phyloP scores from a whole-genome alignment of 805 yeast genomes.

The Saturnispora serradocipensis region DNA sequence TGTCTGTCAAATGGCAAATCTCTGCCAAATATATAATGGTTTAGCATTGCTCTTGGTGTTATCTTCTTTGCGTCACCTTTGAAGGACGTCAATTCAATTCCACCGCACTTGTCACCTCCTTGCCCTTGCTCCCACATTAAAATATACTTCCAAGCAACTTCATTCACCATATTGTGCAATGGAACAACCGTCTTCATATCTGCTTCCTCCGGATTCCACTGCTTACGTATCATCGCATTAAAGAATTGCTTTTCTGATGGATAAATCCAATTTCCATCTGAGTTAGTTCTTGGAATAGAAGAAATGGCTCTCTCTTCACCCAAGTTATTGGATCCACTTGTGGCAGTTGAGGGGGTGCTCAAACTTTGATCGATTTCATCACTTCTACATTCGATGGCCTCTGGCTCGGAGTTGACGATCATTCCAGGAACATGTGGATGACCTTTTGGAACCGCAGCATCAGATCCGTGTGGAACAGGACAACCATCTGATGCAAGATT shows the following conservation, averaged over 20 bases:
- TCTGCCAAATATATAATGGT: slow-evolving; percentile 50
- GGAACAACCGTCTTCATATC: slow-evolving; percentile 93
- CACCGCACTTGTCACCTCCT: slow-evolving; percentile 66
- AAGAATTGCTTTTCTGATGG: slow-evolving; percentile 93
- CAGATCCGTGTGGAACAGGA: slow-evolving; percentile 10
- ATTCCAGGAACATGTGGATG: slow-evolving; percentile 15
- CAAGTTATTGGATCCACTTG: slow-evolving; percentile 31
- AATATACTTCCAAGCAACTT: slow-evolving; percentile 83
- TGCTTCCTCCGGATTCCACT: slow-evolving; percentile 70
- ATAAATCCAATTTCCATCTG: slow-evolving; percentile 74
- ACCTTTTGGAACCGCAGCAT: slow-evolving; percentile 15
- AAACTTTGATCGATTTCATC: slow-evolving; percentile 27
- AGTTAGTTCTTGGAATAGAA: slow-evolving; percentile 73
- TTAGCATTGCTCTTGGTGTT: slow-evolving; percentile 81
- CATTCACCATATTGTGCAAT: slow-evolving; percentile 88
- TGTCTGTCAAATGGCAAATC: slow-evolving; percentile 90
- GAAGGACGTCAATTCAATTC: slow-evolving; percentile 74
- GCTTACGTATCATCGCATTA: slow-evolving; percentile 87
- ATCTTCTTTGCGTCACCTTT: slow-evolving; percentile 80
- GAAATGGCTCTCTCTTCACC: slow-evolving; percentile 72
- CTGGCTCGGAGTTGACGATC: slow-evolving; percentile 11
- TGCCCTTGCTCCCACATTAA: slow-evolving; percentile 66
- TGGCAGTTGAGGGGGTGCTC: slow-evolving; percentile 21
- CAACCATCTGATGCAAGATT: neutral
- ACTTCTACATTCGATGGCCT: slow-evolving; percentile 43